Conservation (phyloP, 1,284 basidiomycete genomes). For the Pascua guehoae region DNA sequence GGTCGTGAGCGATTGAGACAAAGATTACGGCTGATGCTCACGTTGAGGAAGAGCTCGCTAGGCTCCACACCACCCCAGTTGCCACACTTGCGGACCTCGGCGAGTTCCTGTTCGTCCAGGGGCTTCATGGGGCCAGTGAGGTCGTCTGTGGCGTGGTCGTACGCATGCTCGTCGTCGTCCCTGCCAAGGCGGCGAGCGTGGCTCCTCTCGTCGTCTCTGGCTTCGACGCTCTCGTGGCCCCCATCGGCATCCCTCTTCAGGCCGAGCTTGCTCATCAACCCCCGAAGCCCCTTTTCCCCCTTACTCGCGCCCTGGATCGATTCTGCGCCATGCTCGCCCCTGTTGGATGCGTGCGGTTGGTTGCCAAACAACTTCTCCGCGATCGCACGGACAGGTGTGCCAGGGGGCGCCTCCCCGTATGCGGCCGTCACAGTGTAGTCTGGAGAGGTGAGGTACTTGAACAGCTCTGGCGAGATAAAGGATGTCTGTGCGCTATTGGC, state of each 20-base stretch:
- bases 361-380: slow-evolving; percentile 23
- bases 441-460: slow-evolving; percentile 15
- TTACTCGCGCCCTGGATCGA: background rate
- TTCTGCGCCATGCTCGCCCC: slow-evolving; percentile 3
- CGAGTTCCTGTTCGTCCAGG: slow-evolving; percentile 18
- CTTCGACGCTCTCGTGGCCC: background rate
- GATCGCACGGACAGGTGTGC: slow-evolving; percentile 22
- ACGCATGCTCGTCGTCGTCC: too few relatives aligned
- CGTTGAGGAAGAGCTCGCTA: slow-evolving; percentile 27
- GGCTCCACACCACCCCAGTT: slow-evolving; percentile 25
- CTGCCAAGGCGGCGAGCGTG: background rate
- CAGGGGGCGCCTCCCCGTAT: slow-evolving; percentile 17
- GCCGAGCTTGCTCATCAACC: background rate
- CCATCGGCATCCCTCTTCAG: too few relatives aligned
- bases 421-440: slow-evolving; percentile 18
- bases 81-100: slow-evolving; percentile 22
- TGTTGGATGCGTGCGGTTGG: slow-evolving; percentile 13
- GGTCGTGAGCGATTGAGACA: too few relatives aligned
- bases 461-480: slow-evolving; percentile 16
- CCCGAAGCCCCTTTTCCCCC: slow-evolving; percentile 3
- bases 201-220: background rate
- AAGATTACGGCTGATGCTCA: slow-evolving; percentile 9
- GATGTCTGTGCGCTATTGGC: too few relatives aligned
- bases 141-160: slow-evolving; percentile 8
- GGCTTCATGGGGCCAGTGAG: slow-evolving; percentile 5